Evolutionary conservation across 2,329 filamentous ascomycete genomes (phyloP), one percentile per base, ranked within the genome.

Genomic region (Sporothrix schenckii): DNA sequence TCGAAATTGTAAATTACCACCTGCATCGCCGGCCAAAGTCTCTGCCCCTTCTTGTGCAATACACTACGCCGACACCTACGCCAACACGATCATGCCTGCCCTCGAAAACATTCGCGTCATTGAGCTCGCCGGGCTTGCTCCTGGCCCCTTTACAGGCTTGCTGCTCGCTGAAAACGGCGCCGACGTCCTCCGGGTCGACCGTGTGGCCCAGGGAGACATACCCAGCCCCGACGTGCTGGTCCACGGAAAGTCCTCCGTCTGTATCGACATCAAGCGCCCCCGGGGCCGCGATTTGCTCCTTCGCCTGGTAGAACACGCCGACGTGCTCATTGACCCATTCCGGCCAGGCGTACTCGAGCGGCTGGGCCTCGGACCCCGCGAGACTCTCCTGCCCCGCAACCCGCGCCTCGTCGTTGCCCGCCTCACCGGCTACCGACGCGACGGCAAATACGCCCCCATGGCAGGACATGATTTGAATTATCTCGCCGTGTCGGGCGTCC

Each of bases 291-390:
- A 58, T 19, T 39, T 58, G 14, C 16, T 58, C 14, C 34, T 61
- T 34, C 16, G 16, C 0, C 19, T 61, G 9, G 19, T 61, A 10
- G 5, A 41, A 10, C 56, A 61, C 19, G 56, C 56, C 34, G 56
- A 61, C 19, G 56, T 61, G 9, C 30, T 61, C 30, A 61, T 61
- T 4, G 56, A 61, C 30, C 56, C 56, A 0, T 61, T 61, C 56
- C 34, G 56, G 56, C 56, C 56, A 7, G 56, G 56, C 19, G 56
- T 61, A 39, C 56, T 61, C 3, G 56, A 61, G 56, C 34, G 56
- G 9, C 19, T 61, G 4, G 39, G 56, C 2, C n/a, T 61, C 9
- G 56, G 56, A 10, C 56, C 56, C 5, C 34, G 14, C 1, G 56
- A 61, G 56, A 30, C 21, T 1, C 19, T 61, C 0, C 34, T 61